Conservation (phyloP, 129 eudicot species). For the Rutidosis leptorrhynchoides region DNA sequence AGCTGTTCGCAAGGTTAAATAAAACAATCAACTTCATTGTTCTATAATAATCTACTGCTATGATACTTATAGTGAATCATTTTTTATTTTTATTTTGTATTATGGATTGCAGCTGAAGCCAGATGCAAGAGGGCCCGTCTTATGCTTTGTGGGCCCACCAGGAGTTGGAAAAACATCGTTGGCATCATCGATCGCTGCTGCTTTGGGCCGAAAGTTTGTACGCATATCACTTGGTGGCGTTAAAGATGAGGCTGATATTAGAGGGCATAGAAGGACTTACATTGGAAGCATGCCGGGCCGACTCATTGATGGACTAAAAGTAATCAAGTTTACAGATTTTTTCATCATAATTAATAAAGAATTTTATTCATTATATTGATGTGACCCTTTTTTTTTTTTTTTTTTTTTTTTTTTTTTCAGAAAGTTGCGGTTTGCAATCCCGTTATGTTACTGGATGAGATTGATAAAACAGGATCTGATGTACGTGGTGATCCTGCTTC, state of each 20-base stretch:
- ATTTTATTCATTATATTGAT: background rate
- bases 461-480: slow-evolving; percentile 98
- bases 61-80: slow-evolving; percentile 4
- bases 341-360: slow-evolving; percentile 12
- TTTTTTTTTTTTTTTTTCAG: slow-evolving; percentile 36
- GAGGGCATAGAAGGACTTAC: slow-evolving; percentile 97
- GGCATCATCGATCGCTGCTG: slow-evolving; percentile 98
- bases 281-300: slow-evolving; percentile 99
- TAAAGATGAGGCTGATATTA: slow-evolving; percentile 98
- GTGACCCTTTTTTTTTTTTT: background rate
- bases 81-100: background rate
- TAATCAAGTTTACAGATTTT: slow-evolving; percentile 17
- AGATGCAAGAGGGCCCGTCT: slow-evolving; percentile 89
- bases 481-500: slow-evolving; percentile 98
- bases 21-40: slow-evolving; percentile 6
- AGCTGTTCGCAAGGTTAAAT: slow-evolving; percentile 95
- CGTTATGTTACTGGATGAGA: slow-evolving; percentile 94
- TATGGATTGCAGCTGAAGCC: slow-evolving; percentile 76
- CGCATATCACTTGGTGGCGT: slow-evolving; percentile 98
- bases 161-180: slow-evolving; percentile 98
- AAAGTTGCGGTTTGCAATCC: slow-evolving; percentile 93
- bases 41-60: background rate
- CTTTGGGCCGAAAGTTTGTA: slow-evolving; percentile 84
- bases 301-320: slow-evolving; percentile 95
- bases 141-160: slow-evolving; percentile 99